Base-by-base conservation (phyloP, 2,329 filamentous ascomycete species). In the Arachnomyces sp. region DNA sequence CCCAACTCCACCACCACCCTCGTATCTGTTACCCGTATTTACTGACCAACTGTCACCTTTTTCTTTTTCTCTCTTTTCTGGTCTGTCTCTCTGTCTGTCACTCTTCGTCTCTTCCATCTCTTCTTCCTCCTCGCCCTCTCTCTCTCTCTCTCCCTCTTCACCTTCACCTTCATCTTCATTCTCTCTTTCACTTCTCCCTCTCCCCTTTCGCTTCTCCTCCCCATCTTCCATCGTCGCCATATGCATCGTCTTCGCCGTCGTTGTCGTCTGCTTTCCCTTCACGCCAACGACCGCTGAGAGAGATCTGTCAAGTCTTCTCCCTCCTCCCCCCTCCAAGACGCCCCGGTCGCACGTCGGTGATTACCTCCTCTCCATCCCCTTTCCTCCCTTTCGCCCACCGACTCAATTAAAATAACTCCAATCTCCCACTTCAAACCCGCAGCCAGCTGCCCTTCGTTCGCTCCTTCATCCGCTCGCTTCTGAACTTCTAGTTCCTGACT, bases 231-330 rank as follows among this genome's bases (percentile, higher is more conserved):
- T 28, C 28, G 12, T 34, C 20, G n/a, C 28, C 35, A 12, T 46
- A 43, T 45, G 41, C 40, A 40, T 49, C 44, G 39, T 38, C 46
- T 42, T 51, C 47, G 45, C 50, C 45, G 50, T 55, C 48, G 49
- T 56, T 55, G 54, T 57, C 45, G 46, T 43, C 48, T 45, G 45
- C 42, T 43, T 36, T 49, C 43, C 44, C 47, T 49, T 46, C 50
- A 39, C 49, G 52, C 54, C 53, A 52, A 54, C 49, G 46, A 46
- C 43, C 46, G 44, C 46, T 48, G 50, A 50, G 51, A 51, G 51
- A 42, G 40, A 41, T 34, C 43, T 43, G 33, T 33, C 34, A 38
- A 39, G 30, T 37, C 34, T 36, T 40, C 34, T 37, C 45, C 43
- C 46, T 49, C 47, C 47, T 50, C 49, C 46, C 50, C 46, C 51